Evolutionary conservation across 345 rosid genomes (phyloP).

Genomic region (Orychophragmus violaceus): DNA sequence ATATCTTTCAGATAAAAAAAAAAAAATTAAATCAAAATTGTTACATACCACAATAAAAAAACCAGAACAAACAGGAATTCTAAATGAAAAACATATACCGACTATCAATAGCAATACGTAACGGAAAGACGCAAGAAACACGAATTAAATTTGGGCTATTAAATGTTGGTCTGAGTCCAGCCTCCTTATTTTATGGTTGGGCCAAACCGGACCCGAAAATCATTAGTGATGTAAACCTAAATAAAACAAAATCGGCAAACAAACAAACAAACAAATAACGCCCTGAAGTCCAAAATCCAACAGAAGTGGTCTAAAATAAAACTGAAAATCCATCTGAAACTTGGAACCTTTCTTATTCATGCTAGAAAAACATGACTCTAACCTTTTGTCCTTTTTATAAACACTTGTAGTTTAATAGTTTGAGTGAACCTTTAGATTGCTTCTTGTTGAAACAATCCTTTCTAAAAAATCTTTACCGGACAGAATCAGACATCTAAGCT

Average conservation of each 20-base stretch:
- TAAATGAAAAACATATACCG: background rate
- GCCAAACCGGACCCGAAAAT: background rate
- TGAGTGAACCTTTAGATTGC: background rate
- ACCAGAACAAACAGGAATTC: no score
- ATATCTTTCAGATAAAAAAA: no score
- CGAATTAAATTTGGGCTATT: background rate
- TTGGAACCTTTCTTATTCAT: background rate
- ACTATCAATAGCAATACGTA: no score
- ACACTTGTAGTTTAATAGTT: background rate
- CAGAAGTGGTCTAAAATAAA: no score
- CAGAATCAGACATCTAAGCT: background rate
- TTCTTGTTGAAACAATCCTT: background rate
- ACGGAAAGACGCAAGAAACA: no score
- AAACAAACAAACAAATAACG: no score
- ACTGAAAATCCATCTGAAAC: no score
- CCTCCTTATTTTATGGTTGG: background rate
- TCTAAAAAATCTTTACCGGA: background rate
- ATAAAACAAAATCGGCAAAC: no score
- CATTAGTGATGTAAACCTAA: background rate
- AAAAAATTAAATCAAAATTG: no score
- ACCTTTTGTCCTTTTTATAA: background rate
- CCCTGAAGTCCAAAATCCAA: no score
- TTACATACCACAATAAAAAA: no score
- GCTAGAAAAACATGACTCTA: background rate
- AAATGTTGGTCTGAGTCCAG: background rate